Evolutionary conservation across 2,329 filamentous ascomycete genomes (phyloP), one percentile per base, ranked within the genome.

Genomic region (Calonectria hawksworthii): DNA sequence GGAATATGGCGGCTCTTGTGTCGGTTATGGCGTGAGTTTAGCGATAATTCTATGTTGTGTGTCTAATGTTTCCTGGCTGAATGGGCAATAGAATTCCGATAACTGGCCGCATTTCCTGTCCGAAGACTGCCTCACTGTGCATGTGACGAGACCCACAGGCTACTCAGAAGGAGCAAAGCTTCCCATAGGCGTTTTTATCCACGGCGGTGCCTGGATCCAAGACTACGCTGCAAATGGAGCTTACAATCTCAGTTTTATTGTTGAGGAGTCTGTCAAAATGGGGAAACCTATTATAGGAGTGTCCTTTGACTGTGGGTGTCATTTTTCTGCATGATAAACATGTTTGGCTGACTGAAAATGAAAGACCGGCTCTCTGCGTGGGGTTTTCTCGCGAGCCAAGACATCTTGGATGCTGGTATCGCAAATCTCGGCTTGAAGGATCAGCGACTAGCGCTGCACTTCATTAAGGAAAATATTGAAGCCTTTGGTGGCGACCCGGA

Each of bases 181-280:
- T 1, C 80, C 81, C 0, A 78, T 82, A 2, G 76, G 75, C 9
- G 76, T 82, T 2, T 82, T 76, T 32, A 80, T 83, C 30, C 80
- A 83, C 11, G 80, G 87, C 56, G 88, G 88, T 51, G 87, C 86
- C 5, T 88, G 75, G 75, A 67, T 68, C 0, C 74, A 72, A 79
- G 90, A 89, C 5, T 86, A 86, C 4, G 74, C 86, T 79, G 52
- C 79, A 77, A 88, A 91, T 61, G 81, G 86, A 10, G 86, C 89
- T 34, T 93, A 93, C 80, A 93, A 93, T 78, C 85, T 92, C 71
- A 90, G 89, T 16, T 90, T 89, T 73, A 88, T 93, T 63, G 89
- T 93, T 0, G 87, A 74, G 84, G 86, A 28, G 82, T 86, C 34
- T 9, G 77, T 77, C 26, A 80, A 78, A 54, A 68, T 68, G 6